Base-by-base conservation (phyloP, 495 filamentous ascomycete genomes). In the Lasiosphaeria hispida region DNA sequence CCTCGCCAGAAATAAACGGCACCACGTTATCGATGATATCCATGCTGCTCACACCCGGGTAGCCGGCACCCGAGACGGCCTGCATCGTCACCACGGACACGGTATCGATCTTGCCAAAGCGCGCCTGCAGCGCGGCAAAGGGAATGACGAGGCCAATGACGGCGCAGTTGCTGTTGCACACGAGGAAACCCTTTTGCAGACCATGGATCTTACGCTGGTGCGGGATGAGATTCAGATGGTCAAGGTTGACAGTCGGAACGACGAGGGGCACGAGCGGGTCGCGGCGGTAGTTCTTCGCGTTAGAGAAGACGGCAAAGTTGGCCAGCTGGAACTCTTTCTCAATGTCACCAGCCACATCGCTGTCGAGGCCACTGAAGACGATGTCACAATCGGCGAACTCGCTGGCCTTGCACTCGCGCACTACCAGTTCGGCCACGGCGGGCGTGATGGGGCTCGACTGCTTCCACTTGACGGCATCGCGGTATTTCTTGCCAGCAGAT, bases 121-220 rank as follows among this genome's bases (percentile, higher is more conserved):
- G 80, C 38, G 86, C 82, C 70, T 90, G 85, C 37, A 95, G 81
- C 17, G 88, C 90, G 15, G 90, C 90, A 66, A 92, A 88, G n/a
- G 90, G 90, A 56, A 93, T 91, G 48, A 92, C 91, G 49, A 94
- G 80, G 14, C 90, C 90, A 65, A 93, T 93, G 53, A 93, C 91
- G 17, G 89, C 89, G 74, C 90, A 95, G 77, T 95, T 94, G 55
- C 88, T 91, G 76, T 94, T 94, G 78, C 89, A 93, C 41, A 93
- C 87, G 52, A 94, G 70, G 72, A 93, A 92, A 11, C 90, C 90
- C 70, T 87, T 89, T 53, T 85, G 74, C 39, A 91, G 75, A n/a
- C 73, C 74, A 60, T 85, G 82, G 5, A 85, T 75, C 64, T 80
- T 77, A 42, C 85, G 80, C 74, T 94, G 89, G 70, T 90, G 83